These are phyloP conservation scores for Xylaria sp. DNA, from an alignment of 2,329 filamentous ascomycete genomes.

Conservation along the genomic window DNA sequence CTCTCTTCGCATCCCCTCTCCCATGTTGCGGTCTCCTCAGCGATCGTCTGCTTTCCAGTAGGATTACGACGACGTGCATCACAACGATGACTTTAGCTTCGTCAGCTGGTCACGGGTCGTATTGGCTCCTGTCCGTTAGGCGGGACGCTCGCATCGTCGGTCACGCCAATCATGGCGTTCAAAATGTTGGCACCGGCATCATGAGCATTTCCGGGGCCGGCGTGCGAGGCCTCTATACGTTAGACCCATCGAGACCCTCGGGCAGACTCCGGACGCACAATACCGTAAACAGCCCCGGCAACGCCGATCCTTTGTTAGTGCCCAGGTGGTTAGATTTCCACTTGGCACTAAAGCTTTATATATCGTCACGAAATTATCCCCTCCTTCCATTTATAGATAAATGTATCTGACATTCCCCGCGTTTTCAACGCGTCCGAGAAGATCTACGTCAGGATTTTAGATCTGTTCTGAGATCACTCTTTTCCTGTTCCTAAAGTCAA, in stretches of 20 bases:
- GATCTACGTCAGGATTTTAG: slow-evolving; percentile 1
- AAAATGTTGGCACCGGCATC: background rate
- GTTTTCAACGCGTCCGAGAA: background rate
- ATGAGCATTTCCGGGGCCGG: background rate
- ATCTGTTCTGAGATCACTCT: background rate
- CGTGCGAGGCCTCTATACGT: background rate
- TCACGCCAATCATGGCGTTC: background rate
- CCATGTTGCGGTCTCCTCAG: background rate
- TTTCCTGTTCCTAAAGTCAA: background rate
- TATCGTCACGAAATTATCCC: background rate
- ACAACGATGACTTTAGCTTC: background rate
- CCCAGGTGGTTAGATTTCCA: background rate
- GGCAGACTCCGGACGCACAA: background rate
- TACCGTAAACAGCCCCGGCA: background rate
- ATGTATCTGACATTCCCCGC: background rate
- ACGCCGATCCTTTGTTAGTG: background rate
- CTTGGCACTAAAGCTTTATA: background rate
- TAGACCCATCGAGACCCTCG: background rate
- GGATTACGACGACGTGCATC: background rate
- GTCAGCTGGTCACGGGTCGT: background rate
- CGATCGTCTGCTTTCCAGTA: background rate
- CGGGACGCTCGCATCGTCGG: background rate
- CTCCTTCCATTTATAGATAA: background rate
- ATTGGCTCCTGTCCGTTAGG: background rate
- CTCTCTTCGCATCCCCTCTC: background rate